These are phyloP conservation scores for Calophaca sinica DNA, from an alignment of 306 rosid genomes.

Conservation along the genomic window DNA sequence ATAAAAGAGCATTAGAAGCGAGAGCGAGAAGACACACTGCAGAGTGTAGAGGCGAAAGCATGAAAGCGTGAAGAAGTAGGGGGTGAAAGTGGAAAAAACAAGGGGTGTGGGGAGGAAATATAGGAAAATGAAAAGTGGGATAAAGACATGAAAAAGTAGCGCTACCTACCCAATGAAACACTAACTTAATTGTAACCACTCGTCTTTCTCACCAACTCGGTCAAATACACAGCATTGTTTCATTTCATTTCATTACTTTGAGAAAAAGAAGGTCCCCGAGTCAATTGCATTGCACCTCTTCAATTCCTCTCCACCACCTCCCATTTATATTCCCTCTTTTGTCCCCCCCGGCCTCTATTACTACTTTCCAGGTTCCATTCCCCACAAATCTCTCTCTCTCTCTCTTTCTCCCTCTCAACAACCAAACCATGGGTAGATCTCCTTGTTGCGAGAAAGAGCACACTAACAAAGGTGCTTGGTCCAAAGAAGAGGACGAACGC, in stretches of 20 bases:
- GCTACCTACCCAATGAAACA: constrained; percentile 55
- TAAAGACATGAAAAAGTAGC: constrained; percentile 28
- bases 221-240: constrained; percentile 44
- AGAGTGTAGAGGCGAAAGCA: too few relatives aligned
- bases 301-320: constrained; percentile 40
- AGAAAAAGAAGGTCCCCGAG: constrained; percentile 47
- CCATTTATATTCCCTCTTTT: constrained; percentile 43
- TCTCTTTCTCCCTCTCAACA: background rate
- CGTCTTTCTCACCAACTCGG: constrained; percentile 63
- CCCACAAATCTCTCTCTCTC: constrained; percentile 12
- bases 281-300: constrained; percentile 44
- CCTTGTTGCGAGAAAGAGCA: constrained; percentile 69
- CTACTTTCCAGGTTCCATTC: too few relatives aligned
- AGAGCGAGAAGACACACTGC: too few relatives aligned
- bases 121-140: background rate
- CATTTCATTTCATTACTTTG: background rate
- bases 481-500: constrained; percentile 68
- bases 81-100: too few relatives aligned
- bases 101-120: background rate
- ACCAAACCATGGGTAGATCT: constrained; percentile 54
- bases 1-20: too few relatives aligned
- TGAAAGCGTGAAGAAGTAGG: too few relatives aligned
- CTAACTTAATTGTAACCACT: constrained; percentile 56
- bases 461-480: constrained; percentile 69
- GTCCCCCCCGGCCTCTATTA: background rate